These are phyloP conservation scores for Elsinoe australis DNA, from an alignment of 2,329 filamentous ascomycete species.

Conservation along the genomic window DNA sequence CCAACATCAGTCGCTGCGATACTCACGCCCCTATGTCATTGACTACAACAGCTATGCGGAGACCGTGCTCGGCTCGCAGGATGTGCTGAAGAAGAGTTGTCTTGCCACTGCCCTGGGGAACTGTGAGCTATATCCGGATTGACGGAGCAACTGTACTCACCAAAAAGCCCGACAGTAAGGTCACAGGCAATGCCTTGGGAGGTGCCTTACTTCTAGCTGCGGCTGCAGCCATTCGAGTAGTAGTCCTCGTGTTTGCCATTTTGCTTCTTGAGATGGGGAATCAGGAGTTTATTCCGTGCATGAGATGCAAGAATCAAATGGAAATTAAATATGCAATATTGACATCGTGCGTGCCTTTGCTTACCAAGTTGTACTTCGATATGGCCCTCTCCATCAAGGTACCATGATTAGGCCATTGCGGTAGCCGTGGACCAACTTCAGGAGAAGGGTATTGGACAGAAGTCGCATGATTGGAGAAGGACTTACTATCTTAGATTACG, in stretches of 20 bases:
- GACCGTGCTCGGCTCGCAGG: constrained; percentile 57
- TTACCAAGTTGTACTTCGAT: background rate
- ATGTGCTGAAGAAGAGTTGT: constrained; percentile 64
- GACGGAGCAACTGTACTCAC: constrained; percentile 29
- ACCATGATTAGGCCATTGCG: constrained; percentile 13
- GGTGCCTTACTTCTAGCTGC: constrained; percentile 5
- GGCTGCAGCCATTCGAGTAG: constrained; percentile 4
- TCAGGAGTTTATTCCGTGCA: background rate
- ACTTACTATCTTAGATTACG: background rate
- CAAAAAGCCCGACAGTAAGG: constrained; percentile 53
- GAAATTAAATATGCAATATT: background rate
- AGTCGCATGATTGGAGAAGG: background rate
- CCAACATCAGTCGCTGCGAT: background rate
- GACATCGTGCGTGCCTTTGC: background rate
- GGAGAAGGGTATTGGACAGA: constrained; percentile 7
- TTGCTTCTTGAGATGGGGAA: background rate
- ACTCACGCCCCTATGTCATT: constrained; percentile 53
- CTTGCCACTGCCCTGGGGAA: constrained; percentile 57
- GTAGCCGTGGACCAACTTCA: constrained; percentile 6
- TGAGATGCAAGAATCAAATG: background rate
- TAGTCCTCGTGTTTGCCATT: background rate
- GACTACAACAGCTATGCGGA: constrained; percentile 63
- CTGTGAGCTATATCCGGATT: background rate
- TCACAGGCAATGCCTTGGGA: constrained; percentile 46
- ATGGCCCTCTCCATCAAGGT: constrained; percentile 16